Evolutionary conservation across 768 basidiomycete species (phyloP).

Genomic region (Galerina sulciceps): DNA sequence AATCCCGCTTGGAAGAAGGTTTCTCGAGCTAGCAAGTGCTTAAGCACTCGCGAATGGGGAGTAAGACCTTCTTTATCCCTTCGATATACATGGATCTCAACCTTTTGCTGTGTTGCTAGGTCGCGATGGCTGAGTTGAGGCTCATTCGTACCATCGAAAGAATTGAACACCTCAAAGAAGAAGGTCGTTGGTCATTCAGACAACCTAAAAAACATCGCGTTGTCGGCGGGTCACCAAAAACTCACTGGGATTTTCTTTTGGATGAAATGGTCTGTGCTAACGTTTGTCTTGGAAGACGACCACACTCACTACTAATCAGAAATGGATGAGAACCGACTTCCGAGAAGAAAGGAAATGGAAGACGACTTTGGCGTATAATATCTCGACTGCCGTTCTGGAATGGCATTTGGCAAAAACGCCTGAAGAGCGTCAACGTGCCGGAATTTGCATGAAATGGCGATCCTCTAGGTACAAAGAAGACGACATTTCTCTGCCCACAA

Average conservation of each 20-base stretch:
- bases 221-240: conserved; percentile 73
- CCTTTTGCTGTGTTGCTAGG: conserved; percentile 38
- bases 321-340: conserved; percentile 97
- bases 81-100: not conserved
- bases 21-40: conserved; percentile 72
- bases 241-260: conserved; percentile 94
- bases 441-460: conserved; percentile 73
- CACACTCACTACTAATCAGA: conserved; percentile 47
- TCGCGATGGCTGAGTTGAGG: conserved; percentile 80
- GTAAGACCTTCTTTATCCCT: conserved; percentile 47
- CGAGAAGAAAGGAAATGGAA: conserved; percentile 96
- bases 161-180: conserved; percentile 81
- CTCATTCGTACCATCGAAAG: conserved; percentile 81
- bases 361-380: conserved; percentile 76
- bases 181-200: conserved; percentile 86
- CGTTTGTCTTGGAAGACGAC: not conserved
- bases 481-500: conserved; percentile 23
- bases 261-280: conserved; percentile 85
- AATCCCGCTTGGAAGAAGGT: conserved; percentile 80
- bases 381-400: conserved; percentile 82
- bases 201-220: conserved; percentile 95
- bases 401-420: conserved; percentile 81
- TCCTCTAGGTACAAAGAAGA: conserved; percentile 42
- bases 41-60: conserved; percentile 83
- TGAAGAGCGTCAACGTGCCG: conserved; percentile 65